These are phyloP conservation scores for Otatea glauca DNA, from an alignment of 176 grass and related monocot species.

Conservation along the genomic window DNA sequence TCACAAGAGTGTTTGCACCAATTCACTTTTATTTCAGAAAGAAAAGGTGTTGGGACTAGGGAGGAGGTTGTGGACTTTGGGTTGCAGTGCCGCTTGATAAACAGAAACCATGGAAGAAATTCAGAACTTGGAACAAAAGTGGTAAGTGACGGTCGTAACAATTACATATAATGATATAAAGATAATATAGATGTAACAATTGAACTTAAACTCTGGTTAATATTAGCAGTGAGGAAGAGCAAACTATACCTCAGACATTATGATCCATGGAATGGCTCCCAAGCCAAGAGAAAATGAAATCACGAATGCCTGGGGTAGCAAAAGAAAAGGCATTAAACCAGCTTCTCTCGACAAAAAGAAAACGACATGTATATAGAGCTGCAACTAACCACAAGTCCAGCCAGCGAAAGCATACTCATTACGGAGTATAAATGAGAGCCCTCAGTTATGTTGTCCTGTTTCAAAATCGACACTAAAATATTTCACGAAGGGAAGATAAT, in stretches of 20 bases:
- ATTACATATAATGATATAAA: constrained; percentile 21
- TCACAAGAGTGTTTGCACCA: too few relatives aligned
- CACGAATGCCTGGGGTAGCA: constrained; percentile 74
- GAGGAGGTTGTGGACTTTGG: background rate
- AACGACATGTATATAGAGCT: constrained; percentile 8
- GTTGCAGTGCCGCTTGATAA: background rate
- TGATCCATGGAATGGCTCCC: constrained; percentile 99
- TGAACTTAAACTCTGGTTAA: background rate
- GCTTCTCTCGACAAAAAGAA: constrained; percentile 5
- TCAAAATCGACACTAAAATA: constrained; percentile 33
- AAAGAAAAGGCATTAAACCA: constrained; percentile 27
- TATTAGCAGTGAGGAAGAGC: too few relatives aligned
- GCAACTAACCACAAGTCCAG: constrained; percentile 90
- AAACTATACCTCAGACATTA: too few relatives aligned
- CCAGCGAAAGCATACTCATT: constrained; percentile 84
- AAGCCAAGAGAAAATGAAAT: constrained; percentile 91
- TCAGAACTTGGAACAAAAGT: background rate
- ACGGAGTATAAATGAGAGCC: constrained; percentile 70
- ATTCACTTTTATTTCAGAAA: too few relatives aligned
- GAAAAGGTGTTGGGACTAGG: background rate
- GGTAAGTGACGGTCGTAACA: constrained; percentile 17
- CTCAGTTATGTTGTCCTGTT: constrained; percentile 63
- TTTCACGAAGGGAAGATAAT: constrained; percentile 28
- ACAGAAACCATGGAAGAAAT: background rate
- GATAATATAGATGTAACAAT: constrained; percentile 1